phyloP scores from a whole-genome alignment of 2,329 filamentous ascomycete genomes.

The Tolypocladium cylindrosporum region DNA sequence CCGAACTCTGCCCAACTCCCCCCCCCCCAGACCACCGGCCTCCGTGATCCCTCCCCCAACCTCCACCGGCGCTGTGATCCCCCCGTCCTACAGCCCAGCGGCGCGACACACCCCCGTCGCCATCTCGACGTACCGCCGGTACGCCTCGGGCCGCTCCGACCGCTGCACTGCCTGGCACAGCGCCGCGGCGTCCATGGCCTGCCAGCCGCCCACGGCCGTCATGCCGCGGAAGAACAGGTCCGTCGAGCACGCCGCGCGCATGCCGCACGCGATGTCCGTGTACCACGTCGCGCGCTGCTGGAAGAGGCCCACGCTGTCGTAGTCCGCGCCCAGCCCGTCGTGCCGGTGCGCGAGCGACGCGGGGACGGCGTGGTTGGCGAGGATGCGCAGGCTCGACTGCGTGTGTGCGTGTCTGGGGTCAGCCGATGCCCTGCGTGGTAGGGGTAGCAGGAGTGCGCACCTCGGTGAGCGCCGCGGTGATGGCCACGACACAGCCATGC shows the following conservation, averaged over 20 bases:
- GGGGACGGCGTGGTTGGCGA: constrained; percentile 10
- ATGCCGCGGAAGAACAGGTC: constrained; percentile 10
- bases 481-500: constrained; percentile 11
- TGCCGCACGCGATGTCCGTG: constrained; percentile 11
- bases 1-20: no score
- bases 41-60: no score
- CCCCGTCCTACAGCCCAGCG: constrained; percentile 5
- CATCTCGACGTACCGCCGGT: constrained; percentile 6
- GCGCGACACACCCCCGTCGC: constrained; percentile 10
- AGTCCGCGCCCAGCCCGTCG: constrained; percentile 11
- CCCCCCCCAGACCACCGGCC: no score
- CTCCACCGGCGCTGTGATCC: no score
- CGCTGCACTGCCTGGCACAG: constrained; percentile 14
- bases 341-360: constrained; percentile 9
- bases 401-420: background rate
- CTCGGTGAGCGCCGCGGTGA: constrained; percentile 12
- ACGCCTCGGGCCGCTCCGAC: constrained; percentile 10
- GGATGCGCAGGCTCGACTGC: constrained; percentile 10
- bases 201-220: constrained; percentile 10
- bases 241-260: constrained; percentile 11
- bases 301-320: constrained; percentile 13
- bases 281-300: constrained; percentile 12
- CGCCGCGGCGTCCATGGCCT: constrained; percentile 9
- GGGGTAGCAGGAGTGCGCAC: constrained; percentile 1
- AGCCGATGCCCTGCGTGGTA: no score